Conservation (phyloP, 345 rosid species). For the Citrus cavaleriei region DNA sequence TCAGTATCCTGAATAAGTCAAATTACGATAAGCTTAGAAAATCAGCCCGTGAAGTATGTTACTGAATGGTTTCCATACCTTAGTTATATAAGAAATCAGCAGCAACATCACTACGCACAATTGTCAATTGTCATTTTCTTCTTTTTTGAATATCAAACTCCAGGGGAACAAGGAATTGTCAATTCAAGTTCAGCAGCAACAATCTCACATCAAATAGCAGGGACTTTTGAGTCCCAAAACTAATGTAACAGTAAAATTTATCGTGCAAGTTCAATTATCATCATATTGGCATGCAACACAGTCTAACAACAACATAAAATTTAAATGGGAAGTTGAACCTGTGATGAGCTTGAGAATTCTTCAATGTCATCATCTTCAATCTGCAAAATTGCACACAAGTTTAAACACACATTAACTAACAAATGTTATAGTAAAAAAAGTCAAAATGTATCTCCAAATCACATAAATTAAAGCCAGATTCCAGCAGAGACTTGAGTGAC, state of each 20-base stretch:
- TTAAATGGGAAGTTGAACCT: constrained; percentile 27
- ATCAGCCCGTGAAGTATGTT: background rate
- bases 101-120: background rate
- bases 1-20: constrained; percentile 41
- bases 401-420: background rate
- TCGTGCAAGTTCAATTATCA: background rate
- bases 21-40: background rate
- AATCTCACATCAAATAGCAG: too few species aligned
- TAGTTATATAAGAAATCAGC: background rate
- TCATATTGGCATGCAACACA: background rate
- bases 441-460: background rate
- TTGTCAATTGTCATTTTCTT: background rate
- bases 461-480: background rate
- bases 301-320: background rate
- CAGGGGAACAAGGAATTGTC: too few species aligned
- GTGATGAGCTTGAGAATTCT: constrained; percentile 42
- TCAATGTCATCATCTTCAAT: constrained; percentile 44
- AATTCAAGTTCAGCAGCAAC: background rate
- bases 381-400: constrained; percentile 28
- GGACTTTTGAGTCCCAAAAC: too few species aligned
- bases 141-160: too few species aligned
- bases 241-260: too few species aligned
- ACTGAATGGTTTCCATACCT: background rate
- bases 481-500: background rate
- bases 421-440: background rate